Base-by-base conservation (phyloP, 495 filamentous ascomycete species). In the Ascodesmis nigricans region DNA sequence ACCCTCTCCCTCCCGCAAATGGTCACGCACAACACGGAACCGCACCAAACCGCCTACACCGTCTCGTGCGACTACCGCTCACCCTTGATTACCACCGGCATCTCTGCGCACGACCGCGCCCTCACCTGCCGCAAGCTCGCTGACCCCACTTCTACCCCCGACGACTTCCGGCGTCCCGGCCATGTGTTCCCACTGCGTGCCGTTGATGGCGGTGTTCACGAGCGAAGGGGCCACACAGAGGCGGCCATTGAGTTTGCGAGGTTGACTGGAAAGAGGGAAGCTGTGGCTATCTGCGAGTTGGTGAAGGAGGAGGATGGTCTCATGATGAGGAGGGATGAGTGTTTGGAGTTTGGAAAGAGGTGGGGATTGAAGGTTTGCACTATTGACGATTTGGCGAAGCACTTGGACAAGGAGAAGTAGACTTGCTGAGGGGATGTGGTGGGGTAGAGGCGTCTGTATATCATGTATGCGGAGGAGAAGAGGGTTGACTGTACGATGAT, bases 351-450 rank as follows among this genome's bases (percentile, higher is more conserved):
- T 65, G 90, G 81, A 8, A 67, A 67, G 55, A 69, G 64, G 53
- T 95, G 78, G 74, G 82, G 81, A 6, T 57, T 95, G 41, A 83
- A 74, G 58, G 80, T 91, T 25, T 91, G 83, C 55, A 95, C 87
- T 5, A 95, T 97, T 57, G 83, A 82, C 51, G 81, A 78, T 53
- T 56, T 97, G 56, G 75, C 83, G 24, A 60, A 53, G 37, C 78
- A 84, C 54, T 52, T 95, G 31, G 75, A 91, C 57, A 67, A 64
- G 60, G 62, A 69, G 52, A 60, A 60, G 14, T 66, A 67, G 53
- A 24, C 29, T 32, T 41, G 2, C n/a, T 25, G 23, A n/a, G 28
- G 5, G 5, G n/a, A 5, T 30, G 28, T 30, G 28, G 9, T 6
- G n/a, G 31, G n/a, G 20, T 8, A 21, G 31, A 2, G 20, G 31